Percentiles rank a stretch among this genome's conserved stretches.
These are phyloP conservation scores for Breviolum minutum DNA, from an alignment of 73 alveolate species.

Conservation along the genomic window DNA sequence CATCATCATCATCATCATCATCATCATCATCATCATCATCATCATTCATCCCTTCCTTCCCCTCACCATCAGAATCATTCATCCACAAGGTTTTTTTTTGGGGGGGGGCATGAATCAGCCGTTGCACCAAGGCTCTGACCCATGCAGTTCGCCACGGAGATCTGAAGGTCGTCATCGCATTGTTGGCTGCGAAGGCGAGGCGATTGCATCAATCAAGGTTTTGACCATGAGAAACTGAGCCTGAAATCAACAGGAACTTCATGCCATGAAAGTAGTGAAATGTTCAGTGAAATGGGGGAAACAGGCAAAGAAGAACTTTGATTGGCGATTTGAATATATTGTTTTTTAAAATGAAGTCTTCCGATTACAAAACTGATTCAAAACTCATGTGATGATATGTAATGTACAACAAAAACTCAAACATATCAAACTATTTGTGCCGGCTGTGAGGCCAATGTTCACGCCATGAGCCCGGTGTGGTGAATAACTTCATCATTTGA, in stretches of 20 bases:
- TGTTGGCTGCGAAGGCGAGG: conserved; percentile 36
- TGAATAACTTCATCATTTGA: neutral
- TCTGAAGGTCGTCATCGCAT: neutral
- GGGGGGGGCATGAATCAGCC: too few species aligned
- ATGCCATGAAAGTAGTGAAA: too few species aligned
- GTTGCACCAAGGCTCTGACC: neutral
- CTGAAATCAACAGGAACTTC: neutral
- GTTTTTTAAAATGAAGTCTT: too few species aligned
- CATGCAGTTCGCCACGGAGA: conserved; percentile 36
- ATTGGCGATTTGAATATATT: too few species aligned
- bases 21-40: neutral
- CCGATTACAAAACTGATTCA: too few species aligned
- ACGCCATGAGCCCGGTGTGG: conserved; percentile 17
- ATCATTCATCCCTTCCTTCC: neutral
- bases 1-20: neutral
- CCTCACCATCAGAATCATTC: neutral
- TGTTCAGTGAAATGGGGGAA: neutral
- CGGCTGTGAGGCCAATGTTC: conserved; percentile 18
- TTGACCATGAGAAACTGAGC: neutral
- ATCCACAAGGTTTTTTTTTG: too few species aligned
- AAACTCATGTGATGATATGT: too few species aligned
- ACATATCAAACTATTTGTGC: neutral
- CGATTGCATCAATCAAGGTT: too few species aligned
- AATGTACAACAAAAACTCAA: too few species aligned
- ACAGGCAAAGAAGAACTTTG: neutral